These are phyloP conservation scores for Talaromyces sp. DNA, from an alignment of 2,329 filamentous ascomycete genomes.

Conservation along the genomic window DNA sequence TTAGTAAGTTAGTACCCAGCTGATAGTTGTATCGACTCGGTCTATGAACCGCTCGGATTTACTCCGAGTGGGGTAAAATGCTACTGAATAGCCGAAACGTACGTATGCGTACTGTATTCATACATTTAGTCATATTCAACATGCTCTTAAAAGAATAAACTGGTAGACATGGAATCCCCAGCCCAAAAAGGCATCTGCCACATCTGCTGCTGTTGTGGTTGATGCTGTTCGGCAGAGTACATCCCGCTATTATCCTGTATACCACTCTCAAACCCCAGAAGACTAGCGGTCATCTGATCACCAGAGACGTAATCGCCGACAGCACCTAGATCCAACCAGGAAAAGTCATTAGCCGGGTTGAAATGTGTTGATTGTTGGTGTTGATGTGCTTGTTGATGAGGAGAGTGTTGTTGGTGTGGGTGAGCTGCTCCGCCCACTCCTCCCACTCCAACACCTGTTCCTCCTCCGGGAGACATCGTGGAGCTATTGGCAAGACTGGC, in stretches of 20 bases:
- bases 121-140: background rate
- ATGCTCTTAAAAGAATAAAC: constrained; percentile 27
- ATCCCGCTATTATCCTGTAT: constrained; percentile 27
- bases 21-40: background rate
- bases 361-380: constrained; percentile 32
- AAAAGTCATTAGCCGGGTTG: constrained; percentile 53
- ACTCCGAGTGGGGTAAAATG: constrained; percentile 2
- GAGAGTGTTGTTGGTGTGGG: background rate
- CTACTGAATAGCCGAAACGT: background rate
- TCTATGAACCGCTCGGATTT: constrained; percentile 5
- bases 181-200: constrained; percentile 40
- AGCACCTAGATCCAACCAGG: constrained; percentile 57
- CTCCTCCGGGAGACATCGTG: background rate
- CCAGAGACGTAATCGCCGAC: constrained; percentile 54
- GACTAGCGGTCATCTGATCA: constrained; percentile 34
- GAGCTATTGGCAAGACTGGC: constrained; percentile 14
- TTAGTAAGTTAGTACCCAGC: background rate
- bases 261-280: constrained; percentile 32
- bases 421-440: background rate
- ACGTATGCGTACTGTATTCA: background rate
- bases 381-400: background rate
- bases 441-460: background rate
- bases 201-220: constrained; percentile 30
- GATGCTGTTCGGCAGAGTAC: constrained; percentile 26
- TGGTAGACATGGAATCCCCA: constrained; percentile 34